A percentile compares a stretch with the other conserved stretches of the same genome.
These are phyloP conservation scores for Plantago rigida DNA, from an alignment of 305 asterid species.

Conservation along the genomic window DNA sequence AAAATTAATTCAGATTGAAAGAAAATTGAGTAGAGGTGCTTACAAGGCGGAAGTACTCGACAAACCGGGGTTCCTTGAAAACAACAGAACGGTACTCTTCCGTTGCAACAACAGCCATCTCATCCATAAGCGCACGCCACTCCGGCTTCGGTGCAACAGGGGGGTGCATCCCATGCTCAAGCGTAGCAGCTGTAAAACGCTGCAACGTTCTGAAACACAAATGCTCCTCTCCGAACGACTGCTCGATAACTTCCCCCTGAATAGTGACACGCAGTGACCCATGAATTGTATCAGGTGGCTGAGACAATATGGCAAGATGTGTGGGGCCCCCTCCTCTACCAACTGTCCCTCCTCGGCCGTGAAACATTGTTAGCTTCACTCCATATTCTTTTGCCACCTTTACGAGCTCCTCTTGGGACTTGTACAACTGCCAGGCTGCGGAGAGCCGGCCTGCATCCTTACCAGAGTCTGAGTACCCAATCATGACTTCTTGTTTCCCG, in stretches of 20 bases:
- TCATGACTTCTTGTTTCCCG: slow-evolving; percentile 89
- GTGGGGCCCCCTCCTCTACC: slow-evolving; percentile 95
- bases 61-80: slow-evolving; percentile 80
- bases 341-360: slow-evolving; percentile 82
- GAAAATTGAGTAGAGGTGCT: slow-evolving; percentile 25
- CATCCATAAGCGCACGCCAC: slow-evolving; percentile 81
- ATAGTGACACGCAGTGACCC: slow-evolving; percentile 87
- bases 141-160: slow-evolving; percentile 76
- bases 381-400: slow-evolving; percentile 70
- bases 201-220: slow-evolving; percentile 80
- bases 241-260: slow-evolving; percentile 86
- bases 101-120: slow-evolving; percentile 73
- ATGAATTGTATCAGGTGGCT: slow-evolving; percentile 83
- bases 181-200: slow-evolving; percentile 81
- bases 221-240: slow-evolving; percentile 82
- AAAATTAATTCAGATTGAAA: background rate
- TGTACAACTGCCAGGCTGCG: slow-evolving; percentile 86
- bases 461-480: slow-evolving; percentile 86
- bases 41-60: slow-evolving; percentile 84
- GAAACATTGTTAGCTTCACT: slow-evolving; percentile 76
- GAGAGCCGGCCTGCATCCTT: slow-evolving; percentile 90
- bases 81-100: slow-evolving; percentile 71
- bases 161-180: slow-evolving; percentile 86
- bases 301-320: slow-evolving; percentile 83
- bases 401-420: slow-evolving; percentile 86